phyloP scores from a whole-genome alignment of 2,329 filamentous ascomycete genomes.

The Aureobasidium lini region DNA sequence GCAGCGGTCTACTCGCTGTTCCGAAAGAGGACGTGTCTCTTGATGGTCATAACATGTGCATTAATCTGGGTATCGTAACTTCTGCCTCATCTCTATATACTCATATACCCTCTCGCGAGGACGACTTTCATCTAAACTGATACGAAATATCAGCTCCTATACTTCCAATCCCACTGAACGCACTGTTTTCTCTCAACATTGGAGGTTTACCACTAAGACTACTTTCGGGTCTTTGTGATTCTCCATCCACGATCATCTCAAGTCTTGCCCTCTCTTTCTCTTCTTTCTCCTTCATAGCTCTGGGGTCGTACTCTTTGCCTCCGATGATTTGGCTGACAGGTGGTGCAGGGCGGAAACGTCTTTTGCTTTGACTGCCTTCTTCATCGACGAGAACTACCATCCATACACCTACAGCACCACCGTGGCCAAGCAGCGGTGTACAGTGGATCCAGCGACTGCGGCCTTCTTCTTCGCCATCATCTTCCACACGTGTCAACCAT shows the following conservation, averaged over 20 bases:
- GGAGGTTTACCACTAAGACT: neutral
- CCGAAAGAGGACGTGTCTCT: too few species aligned
- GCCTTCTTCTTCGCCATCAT: slow-evolving; percentile 43
- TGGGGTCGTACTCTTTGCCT: slow-evolving; percentile 26
- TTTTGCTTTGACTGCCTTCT: slow-evolving; percentile 22
- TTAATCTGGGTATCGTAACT: neutral
- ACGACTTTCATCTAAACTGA: neutral
- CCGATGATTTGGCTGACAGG: slow-evolving; percentile 28
- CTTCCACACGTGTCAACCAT: slow-evolving; percentile 34
- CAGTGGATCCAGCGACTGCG: slow-evolving; percentile 69
- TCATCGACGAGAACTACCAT: slow-evolving; percentile 69
- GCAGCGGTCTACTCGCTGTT: too few species aligned
- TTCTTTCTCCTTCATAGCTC: neutral
- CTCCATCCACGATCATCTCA: neutral
- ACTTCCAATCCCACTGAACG: neutral
- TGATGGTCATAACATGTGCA: too few species aligned
- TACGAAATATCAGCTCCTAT: neutral
- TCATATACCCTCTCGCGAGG: neutral
- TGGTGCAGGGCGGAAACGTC: slow-evolving; percentile 29
- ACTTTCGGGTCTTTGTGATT: neutral
- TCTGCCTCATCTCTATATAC: neutral
- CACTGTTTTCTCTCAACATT: neutral
- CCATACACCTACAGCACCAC: slow-evolving; percentile 66
- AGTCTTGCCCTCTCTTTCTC: slow-evolving; percentile 1
- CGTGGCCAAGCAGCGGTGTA: slow-evolving; percentile 61